Evolutionary conservation across 2,329 filamentous ascomycete genomes (phyloP), one percentile per base, ranked within the genome.

Genomic region (Colletotrichum gloeosporioides): DNA sequence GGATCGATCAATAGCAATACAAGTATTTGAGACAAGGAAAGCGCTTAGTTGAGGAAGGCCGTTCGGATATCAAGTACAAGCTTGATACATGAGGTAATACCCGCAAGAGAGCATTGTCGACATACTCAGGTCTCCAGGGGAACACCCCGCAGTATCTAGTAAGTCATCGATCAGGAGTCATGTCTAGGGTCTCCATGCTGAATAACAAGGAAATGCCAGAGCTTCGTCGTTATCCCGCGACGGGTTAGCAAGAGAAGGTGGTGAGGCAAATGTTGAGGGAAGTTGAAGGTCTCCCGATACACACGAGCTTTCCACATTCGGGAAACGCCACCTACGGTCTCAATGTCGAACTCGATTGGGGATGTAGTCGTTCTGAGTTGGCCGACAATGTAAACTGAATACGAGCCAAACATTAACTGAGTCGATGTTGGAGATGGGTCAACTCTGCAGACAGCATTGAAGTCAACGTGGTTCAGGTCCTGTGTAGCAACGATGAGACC

Each of bases 141-240:
- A 44, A n/a, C 18, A 44, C 39, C 18, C 39, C 39, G 39, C 16
- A n/a, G 39, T 18, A 44, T n/a, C 39, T 44, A 44, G 18, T 22
- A 22, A 3, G 22, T 22, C 22, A 22, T 22, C 22, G 22, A 22
- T 22, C 22, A 22, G 22, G 22, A 22, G 22, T 22, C 22, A 22
- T 22, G 22, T 22, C 22, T 22, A 22, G 22, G 22, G 22, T 22
- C 22, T 22, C 22, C 22, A 22, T 22, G 22, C 22, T 22, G 22
- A 49, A 12, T 49, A 22, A 1, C 39, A 12, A 49, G n/a, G 0
- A 3, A 7, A n/a, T 49, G 39, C 9, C 39, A n/a, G 3, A 10
- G 39, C 0, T n/a, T 49, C 10, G 0, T n/a, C 5, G 18, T 49
- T 49, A 10, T 49, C 0, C 9, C 39, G 18, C 0, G 18, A 8